Conservation (phyloP, 2,329 filamentous ascomycete species). For the Trichophyton verrucosum region DNA sequence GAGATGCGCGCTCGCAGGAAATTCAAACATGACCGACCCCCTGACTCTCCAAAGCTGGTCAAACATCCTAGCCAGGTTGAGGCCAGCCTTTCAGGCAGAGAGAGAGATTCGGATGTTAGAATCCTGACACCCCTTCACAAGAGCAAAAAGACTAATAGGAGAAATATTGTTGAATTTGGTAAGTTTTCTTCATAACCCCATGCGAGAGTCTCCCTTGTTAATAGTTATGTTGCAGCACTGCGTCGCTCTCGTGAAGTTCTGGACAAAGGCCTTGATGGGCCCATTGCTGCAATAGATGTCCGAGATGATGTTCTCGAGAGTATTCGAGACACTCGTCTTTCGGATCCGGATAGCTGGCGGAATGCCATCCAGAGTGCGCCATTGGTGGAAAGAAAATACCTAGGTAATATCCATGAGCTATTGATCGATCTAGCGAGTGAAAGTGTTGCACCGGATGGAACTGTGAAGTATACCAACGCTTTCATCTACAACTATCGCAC, state of each 20-base stretch:
- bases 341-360: constrained; percentile 74
- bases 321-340: constrained; percentile 60
- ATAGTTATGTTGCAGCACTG: constrained; percentile 31
- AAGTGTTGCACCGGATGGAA: constrained; percentile 31
- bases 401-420: constrained; percentile 69
- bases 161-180: constrained; percentile 72
- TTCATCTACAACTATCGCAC: constrained; percentile 91
- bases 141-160: constrained; percentile 84
- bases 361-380: constrained; percentile 65
- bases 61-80: constrained; percentile 33
- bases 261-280: constrained; percentile 59
- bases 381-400: constrained; percentile 65
- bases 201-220: not conserved
- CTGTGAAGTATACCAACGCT: constrained; percentile 51
- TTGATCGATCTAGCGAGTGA: constrained; percentile 50
- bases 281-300: constrained; percentile 78
- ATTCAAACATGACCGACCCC: constrained; percentile 39
- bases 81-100: constrained; percentile 19
- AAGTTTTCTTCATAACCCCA: constrained; percentile 35
- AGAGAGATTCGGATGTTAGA: constrained; percentile 60
- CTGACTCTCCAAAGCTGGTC: constrained; percentile 23
- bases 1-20: constrained; percentile 72
- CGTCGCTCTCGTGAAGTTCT: constrained; percentile 49
- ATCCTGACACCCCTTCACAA: constrained; percentile 72
- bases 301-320: constrained; percentile 69